Evolutionary conservation across 2,329 filamentous ascomycete genomes (phyloP).

Genomic region (Myotisia sp.): DNA sequence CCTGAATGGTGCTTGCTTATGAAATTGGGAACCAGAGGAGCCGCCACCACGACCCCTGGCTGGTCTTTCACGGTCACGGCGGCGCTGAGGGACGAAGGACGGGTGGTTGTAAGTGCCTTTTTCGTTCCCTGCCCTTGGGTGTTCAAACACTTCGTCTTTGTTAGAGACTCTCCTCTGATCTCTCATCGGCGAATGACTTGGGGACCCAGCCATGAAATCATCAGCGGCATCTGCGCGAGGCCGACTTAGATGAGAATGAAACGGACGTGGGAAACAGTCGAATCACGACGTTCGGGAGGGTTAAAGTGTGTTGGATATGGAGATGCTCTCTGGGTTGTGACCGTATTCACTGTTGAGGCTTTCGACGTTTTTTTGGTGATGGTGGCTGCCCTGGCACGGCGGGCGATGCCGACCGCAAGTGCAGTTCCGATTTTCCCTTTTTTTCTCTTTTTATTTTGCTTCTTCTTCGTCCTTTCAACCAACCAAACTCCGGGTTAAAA

Average conservation of each 20-base stretch:
- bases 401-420: constrained; percentile 8
- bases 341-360: constrained; percentile 1
- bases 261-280: constrained; percentile 9
- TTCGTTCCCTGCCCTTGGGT: constrained; percentile 17
- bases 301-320: constrained; percentile 2
- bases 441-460: background rate
- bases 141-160: constrained; percentile 26
- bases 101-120: constrained; percentile 27
- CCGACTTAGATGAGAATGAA: constrained; percentile 6
- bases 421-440: constrained; percentile 5
- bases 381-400: constrained; percentile 11
- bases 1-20: constrained; percentile 13
- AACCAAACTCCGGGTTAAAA: too few species aligned
- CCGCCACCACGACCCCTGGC: constrained; percentile 18
- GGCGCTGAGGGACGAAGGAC: constrained; percentile 25
- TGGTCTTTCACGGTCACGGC: constrained; percentile 19
- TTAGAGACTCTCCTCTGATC: constrained; percentile 36
- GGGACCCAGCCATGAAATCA: constrained; percentile 37
- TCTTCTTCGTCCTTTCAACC: too few species aligned
- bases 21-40: constrained; percentile 17
- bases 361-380: constrained; percentile 5
- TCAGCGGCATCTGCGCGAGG: constrained; percentile 29
- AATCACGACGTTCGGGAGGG: constrained; percentile 1
- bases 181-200: constrained; percentile 37
- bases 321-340: background rate